A percentile compares a stretch with the other conserved stretches of the same genome.
Evolutionary conservation across 176 grass and related monocot species (phyloP).

Genomic region (Carex littledalei): DNA sequence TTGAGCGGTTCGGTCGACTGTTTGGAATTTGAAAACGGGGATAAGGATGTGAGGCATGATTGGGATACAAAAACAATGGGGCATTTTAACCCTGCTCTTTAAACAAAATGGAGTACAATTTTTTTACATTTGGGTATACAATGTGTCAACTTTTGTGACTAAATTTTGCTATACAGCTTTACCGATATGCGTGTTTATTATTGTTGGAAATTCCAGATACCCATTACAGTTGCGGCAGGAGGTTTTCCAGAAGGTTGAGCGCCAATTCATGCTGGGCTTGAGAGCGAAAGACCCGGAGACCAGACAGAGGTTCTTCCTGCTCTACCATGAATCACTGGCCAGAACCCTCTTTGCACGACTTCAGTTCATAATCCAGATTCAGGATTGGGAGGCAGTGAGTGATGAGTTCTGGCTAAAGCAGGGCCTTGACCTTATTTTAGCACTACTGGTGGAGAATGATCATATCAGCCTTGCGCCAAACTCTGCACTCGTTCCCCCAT

Average conservation of each 20-base stretch:
- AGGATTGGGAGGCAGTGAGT: slow-evolving; percentile 96
- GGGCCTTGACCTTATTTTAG: slow-evolving; percentile 94
- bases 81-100: neutral
- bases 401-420: slow-evolving; percentile 98
- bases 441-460: slow-evolving; percentile 88
- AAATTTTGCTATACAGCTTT: slow-evolving; percentile 3
- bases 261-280: slow-evolving; percentile 86
- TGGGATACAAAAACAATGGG: too few relatives aligned
- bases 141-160: neutral
- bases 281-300: slow-evolving; percentile 91
- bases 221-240: slow-evolving; percentile 64
- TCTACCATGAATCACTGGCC: slow-evolving; percentile 75
- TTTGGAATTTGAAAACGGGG: too few relatives aligned
- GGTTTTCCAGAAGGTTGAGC: slow-evolving; percentile 88
- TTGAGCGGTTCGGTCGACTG: too few relatives aligned
- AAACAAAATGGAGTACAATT: neutral
- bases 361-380: slow-evolving; percentile 92
- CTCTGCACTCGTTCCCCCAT: slow-evolving; percentile 80
- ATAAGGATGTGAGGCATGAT: too few relatives aligned
- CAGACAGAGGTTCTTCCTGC: slow-evolving; percentile 77
- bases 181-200: slow-evolving; percentile 11
- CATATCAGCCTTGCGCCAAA: slow-evolving; percentile 86
- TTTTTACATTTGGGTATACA: neutral
- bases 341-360: slow-evolving; percentile 80
- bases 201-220: slow-evolving; percentile 54